phyloP scores from a whole-genome alignment of 371 early-diverging fungal species.

The Ordospora pajunii region DNA sequence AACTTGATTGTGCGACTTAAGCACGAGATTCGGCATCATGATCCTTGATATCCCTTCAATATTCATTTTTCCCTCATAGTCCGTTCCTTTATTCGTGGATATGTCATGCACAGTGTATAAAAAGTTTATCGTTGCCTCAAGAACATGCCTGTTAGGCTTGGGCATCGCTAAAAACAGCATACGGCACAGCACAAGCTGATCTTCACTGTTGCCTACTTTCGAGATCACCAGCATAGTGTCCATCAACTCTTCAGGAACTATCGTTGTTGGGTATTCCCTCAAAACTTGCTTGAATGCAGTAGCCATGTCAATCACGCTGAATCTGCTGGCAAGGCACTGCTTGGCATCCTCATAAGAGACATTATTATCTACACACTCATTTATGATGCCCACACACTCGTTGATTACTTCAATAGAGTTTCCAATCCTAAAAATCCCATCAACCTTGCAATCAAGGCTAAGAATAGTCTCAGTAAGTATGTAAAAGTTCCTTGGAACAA shows the following conservation, averaged over 20 bases:
- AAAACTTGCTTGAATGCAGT: conserved; percentile 42
- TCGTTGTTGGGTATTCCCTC: conserved; percentile 26
- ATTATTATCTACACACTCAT: not conserved
- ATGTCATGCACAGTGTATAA: conserved; percentile 27
- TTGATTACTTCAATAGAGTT: conserved; percentile 17
- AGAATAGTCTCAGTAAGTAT: conserved; percentile 36
- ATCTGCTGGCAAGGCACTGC: conserved; percentile 28
- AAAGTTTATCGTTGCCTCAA: conserved; percentile 35
- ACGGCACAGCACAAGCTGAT: conserved; percentile 26
- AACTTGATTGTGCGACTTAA: conserved; percentile 24
- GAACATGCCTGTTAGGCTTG: conserved; percentile 40
- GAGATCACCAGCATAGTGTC: conserved; percentile 20
- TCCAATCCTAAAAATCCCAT: conserved; percentile 48
- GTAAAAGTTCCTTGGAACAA: conserved; percentile 38
- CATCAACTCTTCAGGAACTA: conserved; percentile 37
- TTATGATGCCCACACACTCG: conserved; percentile 19
- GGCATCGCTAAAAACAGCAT: conserved; percentile 40
- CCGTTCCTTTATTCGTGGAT: not conserved
- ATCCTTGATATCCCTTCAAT: conserved; percentile 44
- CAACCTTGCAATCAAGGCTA: conserved; percentile 18
- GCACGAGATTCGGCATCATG: conserved; percentile 55
- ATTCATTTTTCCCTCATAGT: conserved; percentile 33
- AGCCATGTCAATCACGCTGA: conserved; percentile 42
- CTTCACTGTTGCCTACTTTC: conserved; percentile 17
- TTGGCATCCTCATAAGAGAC: not conserved